A percentile compares a stretch with the other conserved stretches of the same genome.
Conservation (phyloP, 306 rosid genomes). For the Medicago ruthenica region DNA sequence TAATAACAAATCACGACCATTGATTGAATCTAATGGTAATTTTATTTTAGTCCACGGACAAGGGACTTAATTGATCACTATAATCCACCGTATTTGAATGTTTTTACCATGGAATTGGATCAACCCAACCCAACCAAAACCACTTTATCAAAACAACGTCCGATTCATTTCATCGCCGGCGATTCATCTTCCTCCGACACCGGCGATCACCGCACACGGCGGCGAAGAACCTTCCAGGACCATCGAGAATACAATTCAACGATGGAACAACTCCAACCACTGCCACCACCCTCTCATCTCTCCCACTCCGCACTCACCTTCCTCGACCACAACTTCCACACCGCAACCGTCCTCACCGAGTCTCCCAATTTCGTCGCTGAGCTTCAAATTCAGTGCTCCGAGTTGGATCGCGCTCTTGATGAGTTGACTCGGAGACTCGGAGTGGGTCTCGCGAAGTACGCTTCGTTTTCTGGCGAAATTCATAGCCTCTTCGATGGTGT, state of each 20-base stretch:
- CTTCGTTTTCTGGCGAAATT: slow-evolving; percentile 64
- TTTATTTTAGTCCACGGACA: too few relatives aligned
- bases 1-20: too few relatives aligned
- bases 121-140: background rate
- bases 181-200: slow-evolving; percentile 10
- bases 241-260: background rate
- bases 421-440: slow-evolving; percentile 69
- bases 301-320: slow-evolving; percentile 63
- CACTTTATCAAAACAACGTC: background rate
- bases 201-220: slow-evolving; percentile 39
- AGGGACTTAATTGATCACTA: too few relatives aligned
- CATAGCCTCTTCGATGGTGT: slow-evolving; percentile 54
- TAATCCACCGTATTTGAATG: too few relatives aligned
- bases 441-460: slow-evolving; percentile 58
- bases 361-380: slow-evolving; percentile 62
- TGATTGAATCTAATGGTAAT: too few relatives aligned
- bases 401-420: slow-evolving; percentile 63
- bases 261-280: slow-evolving; percentile 55
- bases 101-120: too few relatives aligned
- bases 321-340: slow-evolving; percentile 57
- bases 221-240: background rate
- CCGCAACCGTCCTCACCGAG: slow-evolving; percentile 44
- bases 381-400: slow-evolving; percentile 65
- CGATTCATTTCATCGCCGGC: slow-evolving; percentile 13
- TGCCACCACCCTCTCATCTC: slow-evolving; percentile 61